phyloP scores from a whole-genome alignment of 805 yeast species.

The Wickerhamiella azymoides region DNA sequence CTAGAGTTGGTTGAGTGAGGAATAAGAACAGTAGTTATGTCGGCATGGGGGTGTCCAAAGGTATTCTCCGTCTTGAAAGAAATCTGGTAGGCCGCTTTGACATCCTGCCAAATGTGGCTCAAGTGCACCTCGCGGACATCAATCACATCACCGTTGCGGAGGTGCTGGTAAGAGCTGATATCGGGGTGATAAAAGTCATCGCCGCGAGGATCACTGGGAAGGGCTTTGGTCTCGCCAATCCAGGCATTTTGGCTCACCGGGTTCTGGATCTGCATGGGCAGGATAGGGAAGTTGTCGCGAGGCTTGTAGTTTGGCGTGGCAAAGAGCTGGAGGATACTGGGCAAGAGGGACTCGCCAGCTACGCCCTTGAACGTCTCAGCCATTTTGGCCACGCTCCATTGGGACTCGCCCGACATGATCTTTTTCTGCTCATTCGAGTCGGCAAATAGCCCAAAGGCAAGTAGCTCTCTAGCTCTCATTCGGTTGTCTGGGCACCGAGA shows the following conservation, averaged over 20 bases:
- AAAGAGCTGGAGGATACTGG: neutral
- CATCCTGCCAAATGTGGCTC: neutral
- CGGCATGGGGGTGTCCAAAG: slow-evolving; percentile 19
- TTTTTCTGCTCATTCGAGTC: neutral
- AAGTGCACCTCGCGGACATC: slow-evolving; percentile 3
- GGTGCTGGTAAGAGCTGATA: neutral
- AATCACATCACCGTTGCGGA: neutral
- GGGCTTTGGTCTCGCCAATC: neutral
- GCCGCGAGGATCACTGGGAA: slow-evolving; percentile 6
- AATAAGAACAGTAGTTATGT: slow-evolving; percentile 19
- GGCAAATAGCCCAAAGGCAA: neutral
- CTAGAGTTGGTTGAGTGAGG: slow-evolving; percentile 8
- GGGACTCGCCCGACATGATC: neutral
- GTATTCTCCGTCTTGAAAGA: slow-evolving; percentile 18
- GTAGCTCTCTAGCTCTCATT: neutral
- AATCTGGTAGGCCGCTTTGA: slow-evolving; percentile 17
- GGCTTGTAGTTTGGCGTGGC: neutral
- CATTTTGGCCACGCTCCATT: neutral
- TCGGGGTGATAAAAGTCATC: slow-evolving; percentile 7
- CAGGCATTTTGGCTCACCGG: neutral
- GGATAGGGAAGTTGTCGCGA: neutral
- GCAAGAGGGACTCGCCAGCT: neutral
- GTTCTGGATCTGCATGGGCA: neutral
- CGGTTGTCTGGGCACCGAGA: neutral
- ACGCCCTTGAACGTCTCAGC: neutral